Conservation (phyloP, 768 basidiomycete genomes). For the Sarcomyxa edulis region DNA sequence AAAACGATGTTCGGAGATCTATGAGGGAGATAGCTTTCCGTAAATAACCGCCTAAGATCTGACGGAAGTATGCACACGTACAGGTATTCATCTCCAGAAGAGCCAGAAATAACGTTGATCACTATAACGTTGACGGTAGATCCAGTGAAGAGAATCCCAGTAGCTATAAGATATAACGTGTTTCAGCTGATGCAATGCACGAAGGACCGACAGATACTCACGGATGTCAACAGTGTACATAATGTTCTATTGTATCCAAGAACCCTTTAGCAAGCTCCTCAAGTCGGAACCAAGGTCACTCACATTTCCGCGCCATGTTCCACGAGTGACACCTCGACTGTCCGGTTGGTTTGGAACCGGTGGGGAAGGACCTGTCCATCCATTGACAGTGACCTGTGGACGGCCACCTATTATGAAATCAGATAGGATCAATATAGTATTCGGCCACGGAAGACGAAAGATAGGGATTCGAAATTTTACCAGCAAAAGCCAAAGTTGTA, state of each 20-base stretch:
- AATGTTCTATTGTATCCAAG: slow-evolving; percentile 19
- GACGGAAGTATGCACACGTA: slow-evolving; percentile 14
- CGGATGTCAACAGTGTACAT: slow-evolving; percentile 29
- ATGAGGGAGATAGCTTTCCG: too few relatives aligned
- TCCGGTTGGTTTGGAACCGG: slow-evolving; percentile 26
- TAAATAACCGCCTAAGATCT: background rate
- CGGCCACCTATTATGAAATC: slow-evolving; percentile 19
- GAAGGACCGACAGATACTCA: slow-evolving; percentile 18
- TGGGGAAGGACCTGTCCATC: slow-evolving; percentile 24
- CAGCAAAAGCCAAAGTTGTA: slow-evolving; percentile 31
- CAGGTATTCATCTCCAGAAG: slow-evolving; percentile 25
- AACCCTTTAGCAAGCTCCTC: background rate
- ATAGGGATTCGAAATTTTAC: too few relatives aligned
- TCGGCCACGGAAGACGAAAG: too few relatives aligned
- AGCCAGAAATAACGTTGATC: slow-evolving; percentile 29
- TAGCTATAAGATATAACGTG: too few relatives aligned
- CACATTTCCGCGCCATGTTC: slow-evolving; percentile 31
- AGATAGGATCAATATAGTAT: background rate
- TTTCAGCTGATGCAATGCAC: background rate
- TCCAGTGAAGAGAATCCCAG: slow-evolving; percentile 23
- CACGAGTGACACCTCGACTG: slow-evolving; percentile 26
- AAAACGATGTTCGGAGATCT: slow-evolving; percentile 28
- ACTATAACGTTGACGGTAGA: slow-evolving; percentile 24
- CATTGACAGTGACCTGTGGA: slow-evolving; percentile 25
- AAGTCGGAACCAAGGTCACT: slow-evolving; percentile 4